Base-by-base conservation (phyloP, 2,329 filamentous ascomycete species). In the Fusarium marasasianum region DNA sequence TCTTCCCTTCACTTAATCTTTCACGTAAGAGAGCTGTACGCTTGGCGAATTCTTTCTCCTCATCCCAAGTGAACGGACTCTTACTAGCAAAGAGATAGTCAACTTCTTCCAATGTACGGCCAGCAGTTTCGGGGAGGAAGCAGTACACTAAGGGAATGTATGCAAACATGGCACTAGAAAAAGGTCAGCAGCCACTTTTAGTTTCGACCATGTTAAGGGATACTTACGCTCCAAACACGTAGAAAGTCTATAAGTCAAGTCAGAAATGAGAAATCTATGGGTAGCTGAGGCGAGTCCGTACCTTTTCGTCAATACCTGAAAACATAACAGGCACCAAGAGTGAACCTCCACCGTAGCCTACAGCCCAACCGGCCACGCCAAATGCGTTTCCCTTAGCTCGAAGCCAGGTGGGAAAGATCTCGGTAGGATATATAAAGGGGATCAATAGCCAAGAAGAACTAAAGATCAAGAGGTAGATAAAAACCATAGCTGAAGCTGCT, bases 401-500 rank as follows among this genome's bases (percentile, higher is more conserved):
- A 37, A 78, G 58, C 71, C 69, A 74, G 47, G 74, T 78, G 18
- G 79, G 79, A 35, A 80, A 80, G 63, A 81, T 79, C 64, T 81
- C 79, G 9, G 79, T 77, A 9, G 75, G 76, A 59, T 81, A 81
- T 13, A 81, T 73, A 35, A 76, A 81, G 13, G 79, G 78, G 29
- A 80, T 76, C 60, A 78, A 74, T 17, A 81, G 64, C 78, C 79
- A 81, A 7, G 77, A 74, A 38, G 79, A 73, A 66, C 76, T 78
- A 69, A 81, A 81, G 51, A 80, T 74, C 18, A 78, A 66, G 45
- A 77, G 62, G 50, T 80, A 81, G 33, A 81, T 37, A 62, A 80
- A 82, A 14, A 81, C 79, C 75, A 81, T 77, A 29, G 78, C 68
- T 14, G 79, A 77, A 20, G 78, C 79, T 47, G 77, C 80, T 26